Base-by-base conservation (phyloP, 1,139 yeast genomes). In the Blastobotrys malaysiensis region DNA sequence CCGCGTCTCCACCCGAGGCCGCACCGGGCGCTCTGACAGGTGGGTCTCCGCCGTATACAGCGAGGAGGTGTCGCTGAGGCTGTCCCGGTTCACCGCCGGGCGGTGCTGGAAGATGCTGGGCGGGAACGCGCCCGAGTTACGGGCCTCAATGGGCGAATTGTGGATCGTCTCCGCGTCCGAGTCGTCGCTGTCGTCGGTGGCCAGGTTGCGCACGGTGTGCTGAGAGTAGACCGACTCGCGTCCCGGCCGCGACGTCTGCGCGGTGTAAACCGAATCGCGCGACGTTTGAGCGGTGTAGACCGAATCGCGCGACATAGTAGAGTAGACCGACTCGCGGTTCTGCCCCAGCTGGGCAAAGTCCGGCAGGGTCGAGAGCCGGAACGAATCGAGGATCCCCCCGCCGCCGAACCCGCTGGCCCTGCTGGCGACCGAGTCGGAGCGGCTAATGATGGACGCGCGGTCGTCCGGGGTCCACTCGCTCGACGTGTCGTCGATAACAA, bases 381-480 rank as follows among this genome's bases (percentile, higher is more conserved):
- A 65, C 24, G 67, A 60, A 45, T 67, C 69, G 27, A 66, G 58
- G 47, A 65, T 65, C 22, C 68, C 67, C 6, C 68, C 64, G 16
- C 62, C 61, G 19, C 53, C 46, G 13, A 52, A 11, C 24, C 55
- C 18, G 19, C 48, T 54, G 11, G 55, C 53, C 21, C 50, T 46
- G 21, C 56, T 54, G 14, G 58, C 51, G 19, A 53, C 48, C 9
- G 59, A 56, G 19, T 53, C 53, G 13, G 52, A 46, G 16, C 59
- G 53, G 11, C 51, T 46, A n/a, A 57, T 19, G 26, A 43, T 22
- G 22, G 57, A 48, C 16, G 54, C 52, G 14, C 56, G 22, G 14
- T 56, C 39, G 43, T 51, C 58, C 2, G 59, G 59, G 19, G 45
- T 48, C 60, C 57, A 57, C 44, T 56, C 59, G 21, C 48, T 51